These are phyloP conservation scores for Oryza meyeriana DNA, from an alignment of 176 grass and related monocot species.

Conservation along the genomic window DNA sequence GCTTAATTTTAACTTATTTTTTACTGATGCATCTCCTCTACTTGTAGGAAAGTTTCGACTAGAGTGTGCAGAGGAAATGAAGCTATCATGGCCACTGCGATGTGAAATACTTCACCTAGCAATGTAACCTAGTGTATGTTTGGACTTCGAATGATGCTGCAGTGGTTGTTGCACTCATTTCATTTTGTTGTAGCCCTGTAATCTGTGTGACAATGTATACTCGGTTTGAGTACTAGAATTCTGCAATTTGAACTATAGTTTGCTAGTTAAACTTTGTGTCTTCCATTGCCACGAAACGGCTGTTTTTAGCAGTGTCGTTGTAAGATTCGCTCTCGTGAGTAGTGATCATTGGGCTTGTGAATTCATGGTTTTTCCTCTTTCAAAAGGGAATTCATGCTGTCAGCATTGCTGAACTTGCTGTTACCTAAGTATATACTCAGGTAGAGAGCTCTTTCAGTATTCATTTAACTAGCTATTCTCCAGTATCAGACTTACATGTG, in stretches of 20 bases:
- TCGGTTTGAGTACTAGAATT: background rate
- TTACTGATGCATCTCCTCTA: constrained; percentile 19
- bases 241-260: background rate
- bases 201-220: background rate
- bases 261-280: background rate
- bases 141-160: background rate
- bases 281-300: background rate
- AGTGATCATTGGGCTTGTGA: constrained; percentile 1
- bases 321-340: background rate
- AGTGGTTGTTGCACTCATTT: constrained; percentile 17
- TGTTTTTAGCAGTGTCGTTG: background rate
- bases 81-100: constrained; percentile 41
- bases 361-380: background rate
- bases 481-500: constrained; percentile 16
- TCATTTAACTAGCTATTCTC: background rate
- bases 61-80: constrained; percentile 44
- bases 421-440: background rate
- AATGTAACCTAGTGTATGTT: constrained; percentile 5
- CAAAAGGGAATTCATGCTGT: background rate
- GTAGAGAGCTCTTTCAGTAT: background rate
- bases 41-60: constrained; percentile 62
- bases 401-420: constrained; percentile 13
- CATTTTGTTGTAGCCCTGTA: constrained; percentile 17
- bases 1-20: background rate
- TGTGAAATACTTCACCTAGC: constrained; percentile 15